phyloP scores from a whole-genome alignment of 2,329 filamentous ascomycete species.

The Hymenoscyphus repandus region DNA sequence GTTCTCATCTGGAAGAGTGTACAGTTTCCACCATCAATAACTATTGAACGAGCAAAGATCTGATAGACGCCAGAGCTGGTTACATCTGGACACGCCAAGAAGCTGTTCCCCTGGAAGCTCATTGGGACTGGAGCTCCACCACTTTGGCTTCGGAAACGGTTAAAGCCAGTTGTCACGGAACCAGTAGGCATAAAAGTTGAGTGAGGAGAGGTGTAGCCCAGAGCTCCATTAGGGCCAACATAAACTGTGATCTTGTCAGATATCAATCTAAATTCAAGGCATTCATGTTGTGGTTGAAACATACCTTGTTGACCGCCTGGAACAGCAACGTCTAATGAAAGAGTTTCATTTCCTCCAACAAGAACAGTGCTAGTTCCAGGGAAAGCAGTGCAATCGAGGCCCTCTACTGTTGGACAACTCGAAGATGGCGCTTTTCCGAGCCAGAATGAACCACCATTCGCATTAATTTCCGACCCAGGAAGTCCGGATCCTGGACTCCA shows the following conservation, averaged over 20 bases:
- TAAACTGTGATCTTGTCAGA: constrained; percentile 48
- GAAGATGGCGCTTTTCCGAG: constrained; percentile 30
- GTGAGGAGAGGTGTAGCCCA: constrained; percentile 53
- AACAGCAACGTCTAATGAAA: constrained; percentile 3
- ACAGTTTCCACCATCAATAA: background rate
- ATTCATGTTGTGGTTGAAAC: background rate
- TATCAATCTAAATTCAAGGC: background rate
- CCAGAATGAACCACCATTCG: constrained; percentile 2
- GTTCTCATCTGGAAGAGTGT: background rate
- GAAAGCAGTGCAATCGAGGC: constrained; percentile 6
- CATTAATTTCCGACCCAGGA: background rate
- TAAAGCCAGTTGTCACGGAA: constrained; percentile 31
- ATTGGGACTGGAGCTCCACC: constrained; percentile 2
- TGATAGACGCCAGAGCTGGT: background rate
- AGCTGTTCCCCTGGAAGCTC: background rate
- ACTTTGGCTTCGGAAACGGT: background rate
- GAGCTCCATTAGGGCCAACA: constrained; percentile 45
- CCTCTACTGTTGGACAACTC: constrained; percentile 40
- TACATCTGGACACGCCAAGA: background rate
- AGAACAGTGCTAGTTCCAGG: constrained; percentile 5
- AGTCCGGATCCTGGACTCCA: background rate
- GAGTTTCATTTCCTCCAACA: background rate
- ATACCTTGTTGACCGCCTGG: constrained; percentile 11
- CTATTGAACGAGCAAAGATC: background rate
- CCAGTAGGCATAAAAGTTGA: constrained; percentile 47